These are phyloP conservation scores for Curvularia verruculosa DNA, from an alignment of 2,329 filamentous ascomycete genomes.

Conservation along the genomic window DNA sequence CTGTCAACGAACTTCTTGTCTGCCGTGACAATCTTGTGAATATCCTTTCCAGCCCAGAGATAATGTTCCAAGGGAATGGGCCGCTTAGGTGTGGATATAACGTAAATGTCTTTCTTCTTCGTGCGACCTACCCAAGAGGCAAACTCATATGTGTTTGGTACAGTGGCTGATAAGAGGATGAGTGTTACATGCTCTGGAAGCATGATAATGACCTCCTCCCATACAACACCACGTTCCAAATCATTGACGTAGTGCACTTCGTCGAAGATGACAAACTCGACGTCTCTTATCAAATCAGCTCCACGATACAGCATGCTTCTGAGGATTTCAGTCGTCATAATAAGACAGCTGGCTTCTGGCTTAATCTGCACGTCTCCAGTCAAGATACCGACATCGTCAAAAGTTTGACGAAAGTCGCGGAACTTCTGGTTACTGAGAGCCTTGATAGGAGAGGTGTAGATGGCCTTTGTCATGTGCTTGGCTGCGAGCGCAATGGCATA, in stretches of 20 bases:
- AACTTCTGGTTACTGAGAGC: conserved; percentile 99
- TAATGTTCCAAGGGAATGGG: conserved; percentile 96
- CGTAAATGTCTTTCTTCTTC: conserved; percentile 98
- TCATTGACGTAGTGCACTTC: conserved; percentile 99
- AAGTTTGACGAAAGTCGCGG: conserved; percentile 85
- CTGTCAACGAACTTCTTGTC: conserved; percentile 91
- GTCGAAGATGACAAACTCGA: conserved; percentile 98
- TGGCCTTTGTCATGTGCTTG: conserved; percentile 99
- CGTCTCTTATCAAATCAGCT: conserved; percentile 92
- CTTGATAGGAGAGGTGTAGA: conserved; percentile 98
- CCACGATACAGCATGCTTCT: conserved; percentile 98
- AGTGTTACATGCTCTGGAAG: conserved; percentile 94
- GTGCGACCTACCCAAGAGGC: conserved; percentile 98
- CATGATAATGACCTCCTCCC: conserved; percentile 99
- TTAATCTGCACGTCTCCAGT: conserved; percentile 98
- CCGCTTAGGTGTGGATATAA: conserved; percentile 95
- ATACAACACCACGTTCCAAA: conserved; percentile 91
- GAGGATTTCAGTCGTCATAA: conserved; percentile 99
- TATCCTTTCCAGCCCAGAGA: conserved; percentile 90
- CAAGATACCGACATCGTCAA: conserved; percentile 95
- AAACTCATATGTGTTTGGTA: conserved; percentile 97
- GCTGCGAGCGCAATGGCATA: conserved; percentile 95
- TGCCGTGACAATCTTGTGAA: conserved; percentile 91
- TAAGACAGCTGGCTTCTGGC: conserved; percentile 94
- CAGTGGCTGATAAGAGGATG: conserved; percentile 92